Conservation (phyloP, 2,329 filamentous ascomycete genomes). For the Phyllosticta citrichinensis region DNA sequence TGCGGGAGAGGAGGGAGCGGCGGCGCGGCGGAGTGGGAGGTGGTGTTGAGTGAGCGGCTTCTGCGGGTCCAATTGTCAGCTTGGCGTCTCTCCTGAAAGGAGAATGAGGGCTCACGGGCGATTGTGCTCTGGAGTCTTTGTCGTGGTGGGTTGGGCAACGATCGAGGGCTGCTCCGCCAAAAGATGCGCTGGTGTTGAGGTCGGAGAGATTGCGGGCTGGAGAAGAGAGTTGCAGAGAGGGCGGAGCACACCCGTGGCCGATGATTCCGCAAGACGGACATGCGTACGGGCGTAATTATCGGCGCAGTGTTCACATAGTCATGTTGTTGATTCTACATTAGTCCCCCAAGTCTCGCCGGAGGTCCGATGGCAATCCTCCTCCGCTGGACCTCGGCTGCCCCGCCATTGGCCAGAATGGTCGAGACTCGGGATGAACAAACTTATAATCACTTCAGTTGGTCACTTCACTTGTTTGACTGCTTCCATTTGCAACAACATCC, state of each 20-base stretch:
- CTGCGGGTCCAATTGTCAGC: not conserved
- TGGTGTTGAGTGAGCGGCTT: not conserved
- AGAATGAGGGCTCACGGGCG: not conserved
- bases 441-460: no score
- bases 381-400: no score
- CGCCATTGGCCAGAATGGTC: no score
- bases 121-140: not conserved
- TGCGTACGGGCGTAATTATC: not conserved
- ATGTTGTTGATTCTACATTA: not conserved
- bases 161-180: not conserved
- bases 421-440: no score
- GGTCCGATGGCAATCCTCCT: not conserved
- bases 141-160: not conserved
- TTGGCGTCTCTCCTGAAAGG: not conserved
- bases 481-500: no score
- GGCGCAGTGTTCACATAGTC: not conserved
- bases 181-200: not conserved
- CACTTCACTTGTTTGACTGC: no score
- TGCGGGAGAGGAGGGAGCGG: slow-evolving; percentile 22
- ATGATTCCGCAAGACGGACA: not conserved
- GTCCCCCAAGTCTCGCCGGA: not conserved
- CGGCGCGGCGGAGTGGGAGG: not conserved
- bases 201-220: not conserved
- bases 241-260: not conserved
- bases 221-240: not conserved